Evolutionary conservation across 148 eudicot genomes (phyloP), one percentile per base, ranked within the genome.

Genomic region (Vaccinium vitisidaea): DNA sequence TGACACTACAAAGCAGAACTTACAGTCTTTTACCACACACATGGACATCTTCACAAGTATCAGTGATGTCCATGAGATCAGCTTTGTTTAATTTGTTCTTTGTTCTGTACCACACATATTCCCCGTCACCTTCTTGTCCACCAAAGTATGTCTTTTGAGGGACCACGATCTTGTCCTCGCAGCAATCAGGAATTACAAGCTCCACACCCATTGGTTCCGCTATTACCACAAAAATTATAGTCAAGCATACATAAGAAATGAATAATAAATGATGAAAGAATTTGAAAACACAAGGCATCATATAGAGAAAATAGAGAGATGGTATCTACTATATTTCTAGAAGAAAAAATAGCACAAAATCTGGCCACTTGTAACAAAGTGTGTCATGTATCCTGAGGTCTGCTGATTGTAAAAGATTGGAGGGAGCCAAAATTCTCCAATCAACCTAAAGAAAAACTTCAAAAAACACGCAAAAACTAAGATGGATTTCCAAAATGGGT

Each of bases 141-240:
- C 99, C 99, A 86, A 97, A 97, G 90, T 97, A 97, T 70, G 80
- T 91, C 88, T 87, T 95, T 32, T 81, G 85, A 52, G 96, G 98
- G 86, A 91, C 83, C 82, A 94, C 94, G 82, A 88, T 83, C 85
- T 88, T 84, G 85, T 90, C 92, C 89, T 97, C 98, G 69, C 89
- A 91, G 88, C 98, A 94, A 86, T 87, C 90, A 83, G 98, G 93
- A 89, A 97, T 88, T 54, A 86, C 74, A 85, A 97, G 94, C 71
- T 92, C 92, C 84, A 95, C 80, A 65, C 98, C 99, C 84, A 87
- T 82, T 56, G 99, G 99, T 79, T 95, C 95, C 87, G 94, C 99
- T 97, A 89, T 83, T 79, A 39, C 63, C 83, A 82, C 32, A 74
- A 23, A 76, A 59, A 67, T 39, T 43, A 48, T 23, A 53, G 30